These are phyloP conservation scores for Tothia fuscella DNA, from an alignment of 2,329 filamentous ascomycete genomes.

Conservation along the genomic window DNA sequence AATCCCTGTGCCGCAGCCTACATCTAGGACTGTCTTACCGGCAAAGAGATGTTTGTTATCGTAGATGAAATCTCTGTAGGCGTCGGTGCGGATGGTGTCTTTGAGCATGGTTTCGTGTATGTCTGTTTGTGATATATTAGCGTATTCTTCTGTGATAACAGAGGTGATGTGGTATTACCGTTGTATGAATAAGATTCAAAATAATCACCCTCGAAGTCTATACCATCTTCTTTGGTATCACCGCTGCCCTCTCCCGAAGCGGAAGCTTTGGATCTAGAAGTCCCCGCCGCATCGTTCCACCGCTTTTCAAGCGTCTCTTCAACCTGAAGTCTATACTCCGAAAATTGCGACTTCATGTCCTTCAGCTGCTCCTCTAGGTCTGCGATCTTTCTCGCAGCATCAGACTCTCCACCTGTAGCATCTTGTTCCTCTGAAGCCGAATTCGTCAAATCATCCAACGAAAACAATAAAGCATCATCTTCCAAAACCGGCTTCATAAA, in stretches of 20 bases:
- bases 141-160: not conserved
- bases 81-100: conserved; percentile 74
- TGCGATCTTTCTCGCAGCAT: conserved; percentile 2
- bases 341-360: conserved; percentile 7
- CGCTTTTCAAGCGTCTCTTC: conserved; percentile 10
- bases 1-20: conserved; percentile 74
- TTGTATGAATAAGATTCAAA: conserved; percentile 56
- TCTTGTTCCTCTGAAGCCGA: conserved; percentile 4
- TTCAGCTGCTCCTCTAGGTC: conserved; percentile 14
- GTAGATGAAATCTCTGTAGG: conserved; percentile 92
- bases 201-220: conserved; percentile 46
- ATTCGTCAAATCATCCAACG: conserved; percentile 59
- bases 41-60: conserved; percentile 78
- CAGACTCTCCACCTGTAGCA: not conserved
- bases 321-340: conserved; percentile 8
- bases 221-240: not conserved
- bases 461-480: conserved; percentile 81
- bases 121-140: conserved; percentile 36
- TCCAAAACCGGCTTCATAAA: conserved; percentile 76
- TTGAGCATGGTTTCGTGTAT: conserved; percentile 97
- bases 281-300: conserved; percentile 9
- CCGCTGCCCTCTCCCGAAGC: not conserved
- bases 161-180: conserved; percentile 41
- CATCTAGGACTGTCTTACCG: conserved; percentile 78
- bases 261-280: too few relatives aligned